phyloP scores from a whole-genome alignment of 2,329 filamentous ascomycete species.

The Alternaria rosae region DNA sequence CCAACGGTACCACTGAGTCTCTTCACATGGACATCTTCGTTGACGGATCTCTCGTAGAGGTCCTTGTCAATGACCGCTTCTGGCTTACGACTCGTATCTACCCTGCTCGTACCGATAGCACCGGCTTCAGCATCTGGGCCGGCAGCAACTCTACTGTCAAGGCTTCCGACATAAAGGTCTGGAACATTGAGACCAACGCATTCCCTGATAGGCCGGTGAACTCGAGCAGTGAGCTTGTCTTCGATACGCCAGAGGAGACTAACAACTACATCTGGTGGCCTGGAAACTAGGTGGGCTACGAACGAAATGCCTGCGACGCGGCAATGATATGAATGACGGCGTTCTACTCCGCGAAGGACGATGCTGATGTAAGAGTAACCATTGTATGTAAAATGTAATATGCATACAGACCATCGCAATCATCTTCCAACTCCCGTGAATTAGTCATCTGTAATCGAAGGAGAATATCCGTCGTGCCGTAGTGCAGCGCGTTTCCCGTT shows the following conservation, averaged over 20 bases:
- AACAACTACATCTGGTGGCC: conserved; percentile 58
- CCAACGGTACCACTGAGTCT: conserved; percentile 47
- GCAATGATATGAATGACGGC: neutral
- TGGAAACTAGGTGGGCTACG: conserved; percentile 43
- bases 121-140: conserved; percentile 54
- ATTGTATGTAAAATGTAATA: conserved; percentile 1
- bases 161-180: conserved; percentile 49
- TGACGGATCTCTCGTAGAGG: conserved; percentile 57
- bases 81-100: conserved; percentile 56
- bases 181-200: conserved; percentile 50
- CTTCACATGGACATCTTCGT: conserved; percentile 56
- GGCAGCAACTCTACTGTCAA: conserved; percentile 46
- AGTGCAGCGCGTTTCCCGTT: neutral
- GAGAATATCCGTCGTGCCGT: conserved; percentile 6
- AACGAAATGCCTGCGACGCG: neutral
- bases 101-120: conserved; percentile 53
- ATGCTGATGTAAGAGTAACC: neutral
- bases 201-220: conserved; percentile 54
- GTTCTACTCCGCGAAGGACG: neutral
- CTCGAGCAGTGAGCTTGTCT: conserved; percentile 52
- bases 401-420: neutral
- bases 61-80: conserved; percentile 56
- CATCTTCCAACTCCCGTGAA: neutral
- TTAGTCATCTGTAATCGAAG: conserved; percentile 2
- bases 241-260: conserved; percentile 54